Evolutionary conservation across 768 basidiomycete genomes (phyloP), one percentile per base, ranked within the genome.

Genomic region (Mycena chlorophos): DNA sequence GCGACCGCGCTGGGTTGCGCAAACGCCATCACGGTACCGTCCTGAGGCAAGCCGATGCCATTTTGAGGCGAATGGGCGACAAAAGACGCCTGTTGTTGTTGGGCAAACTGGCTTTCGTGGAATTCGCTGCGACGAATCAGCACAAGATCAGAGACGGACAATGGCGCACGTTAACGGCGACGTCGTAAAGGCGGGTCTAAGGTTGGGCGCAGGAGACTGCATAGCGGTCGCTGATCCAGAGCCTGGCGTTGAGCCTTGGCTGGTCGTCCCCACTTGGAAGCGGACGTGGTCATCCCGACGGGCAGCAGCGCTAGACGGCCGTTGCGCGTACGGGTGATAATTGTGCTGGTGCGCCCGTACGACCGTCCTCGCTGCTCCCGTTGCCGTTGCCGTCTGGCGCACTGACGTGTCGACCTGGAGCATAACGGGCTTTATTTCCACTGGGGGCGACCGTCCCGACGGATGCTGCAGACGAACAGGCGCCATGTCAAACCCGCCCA

Each of bases 381-480:
- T n/a, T n/a, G n/a, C n/a, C n/a, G n/a, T n/a, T n/a, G 19, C 53
- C 42, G 31, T 61, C 12, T 52, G 30, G 54, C 57, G 56, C 31
- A 57, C 58, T 57, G 48, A 29, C 5, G 48, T 31, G 28, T 65
- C 64, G 50, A 64, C 51, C 17, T 63, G 58, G n/a, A 57, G 49
- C 47, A 51, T 47, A 23, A 48, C 59, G 28, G 59, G 57, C 46
- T 62, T 54, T 39, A 31, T n/a, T 31, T 62, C 58, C 28, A 60
- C 62, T 51, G 60, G 57, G 47, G 65, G 49, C 46, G 60, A 55
- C 12, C 63, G 48, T 64, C 28, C 48, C 10, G 48, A 5, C 48
- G 48, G 48, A 66, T 62, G 64, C 61, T 51, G 61, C 62, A 71
- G 66, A n/a, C 62, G 62, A 20, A 71, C 62, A 19, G 70, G 71